phyloP scores from a whole-genome alignment of 768 basidiomycete species.

The Cystobasidiopsis lactophilus region DNA sequence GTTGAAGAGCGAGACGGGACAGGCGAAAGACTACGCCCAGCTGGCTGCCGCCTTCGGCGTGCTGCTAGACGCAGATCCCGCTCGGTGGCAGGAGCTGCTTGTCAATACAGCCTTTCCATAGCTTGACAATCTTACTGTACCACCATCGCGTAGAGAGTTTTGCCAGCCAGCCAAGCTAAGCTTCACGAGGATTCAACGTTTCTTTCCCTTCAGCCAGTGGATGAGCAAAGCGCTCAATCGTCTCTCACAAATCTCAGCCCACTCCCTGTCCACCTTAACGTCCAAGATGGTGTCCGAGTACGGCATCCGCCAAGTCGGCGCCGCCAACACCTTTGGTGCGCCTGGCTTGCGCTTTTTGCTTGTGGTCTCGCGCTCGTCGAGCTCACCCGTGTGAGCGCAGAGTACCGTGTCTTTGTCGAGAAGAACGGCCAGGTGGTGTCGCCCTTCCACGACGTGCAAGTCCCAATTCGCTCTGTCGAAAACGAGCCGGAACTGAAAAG shows the following conservation, averaged over 20 bases:
- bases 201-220: too few relatives aligned
- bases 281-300: constrained; percentile 22
- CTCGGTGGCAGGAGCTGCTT: too few relatives aligned
- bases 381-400: too few relatives aligned
- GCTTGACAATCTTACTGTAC: too few relatives aligned
- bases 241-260: neutral
- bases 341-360: neutral
- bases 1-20: constrained; percentile 6
- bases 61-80: neutral
- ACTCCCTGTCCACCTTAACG: constrained; percentile 11
- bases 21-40: constrained; percentile 3
- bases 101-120: too few relatives aligned
- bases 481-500: constrained; percentile 36
- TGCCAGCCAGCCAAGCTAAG: too few relatives aligned
- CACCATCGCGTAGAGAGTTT: too few relatives aligned
- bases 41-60: neutral
- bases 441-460: constrained; percentile 69
- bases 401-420: constrained; percentile 71
- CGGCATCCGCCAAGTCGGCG: constrained; percentile 55
- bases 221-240: too few relatives aligned
- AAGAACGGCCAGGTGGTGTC: constrained; percentile 64
- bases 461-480: constrained; percentile 61
- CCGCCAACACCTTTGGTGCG: constrained; percentile 81
- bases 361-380: constrained; percentile 3
- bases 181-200: too few relatives aligned